Evolutionary conservation across 2,329 filamentous ascomycete species (phyloP).

Genomic region (Sporothrix inflata): DNA sequence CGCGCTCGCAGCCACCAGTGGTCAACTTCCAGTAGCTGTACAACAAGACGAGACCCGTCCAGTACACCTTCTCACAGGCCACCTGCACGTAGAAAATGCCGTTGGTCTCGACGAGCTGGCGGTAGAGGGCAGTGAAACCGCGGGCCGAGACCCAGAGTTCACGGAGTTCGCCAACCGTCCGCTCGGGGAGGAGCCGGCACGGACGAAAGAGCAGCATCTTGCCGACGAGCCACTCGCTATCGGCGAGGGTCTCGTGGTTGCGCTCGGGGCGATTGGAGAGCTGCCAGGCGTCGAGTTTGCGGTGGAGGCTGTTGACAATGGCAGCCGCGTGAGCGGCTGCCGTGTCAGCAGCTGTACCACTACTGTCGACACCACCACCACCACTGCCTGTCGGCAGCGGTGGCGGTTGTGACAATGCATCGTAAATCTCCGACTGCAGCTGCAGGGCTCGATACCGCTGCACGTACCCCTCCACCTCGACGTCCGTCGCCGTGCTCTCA

Average conservation of each 20-base stretch:
- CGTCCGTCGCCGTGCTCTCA: slow-evolving; percentile 33
- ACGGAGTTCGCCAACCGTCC: slow-evolving; percentile 27
- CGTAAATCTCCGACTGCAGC: slow-evolving; percentile 37
- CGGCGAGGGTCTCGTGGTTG: slow-evolving; percentile 33
- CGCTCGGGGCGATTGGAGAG: slow-evolving; percentile 30
- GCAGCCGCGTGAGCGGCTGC: background rate
- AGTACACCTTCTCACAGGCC: slow-evolving; percentile 37
- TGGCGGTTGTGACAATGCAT: slow-evolving; percentile 27
- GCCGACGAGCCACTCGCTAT: slow-evolving; percentile 37
- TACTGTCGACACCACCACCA: background rate
- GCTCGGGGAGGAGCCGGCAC: slow-evolving; percentile 33
- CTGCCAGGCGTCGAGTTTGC: slow-evolving; percentile 31
- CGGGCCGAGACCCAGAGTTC: slow-evolving; percentile 35
- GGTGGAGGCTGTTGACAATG: slow-evolving; percentile 25
- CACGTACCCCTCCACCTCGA: slow-evolving; percentile 36
- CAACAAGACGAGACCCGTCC: slow-evolving; percentile 35
- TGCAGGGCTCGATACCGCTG: slow-evolving; percentile 36
- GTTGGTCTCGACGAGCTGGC: slow-evolving; percentile 36
- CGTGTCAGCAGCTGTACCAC: no score
- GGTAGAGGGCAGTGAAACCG: slow-evolving; percentile 34
- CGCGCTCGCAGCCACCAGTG: background rate
- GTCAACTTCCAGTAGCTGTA: slow-evolving; percentile 35
- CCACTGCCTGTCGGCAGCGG: background rate
- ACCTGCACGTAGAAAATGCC: slow-evolving; percentile 37
- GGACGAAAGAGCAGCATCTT: slow-evolving; percentile 35